A percentile compares a stretch with the other conserved stretches of the same genome.
Evolutionary conservation across 257 asterid genomes (phyloP).

Genomic region (Handroanthus guayacan): DNA sequence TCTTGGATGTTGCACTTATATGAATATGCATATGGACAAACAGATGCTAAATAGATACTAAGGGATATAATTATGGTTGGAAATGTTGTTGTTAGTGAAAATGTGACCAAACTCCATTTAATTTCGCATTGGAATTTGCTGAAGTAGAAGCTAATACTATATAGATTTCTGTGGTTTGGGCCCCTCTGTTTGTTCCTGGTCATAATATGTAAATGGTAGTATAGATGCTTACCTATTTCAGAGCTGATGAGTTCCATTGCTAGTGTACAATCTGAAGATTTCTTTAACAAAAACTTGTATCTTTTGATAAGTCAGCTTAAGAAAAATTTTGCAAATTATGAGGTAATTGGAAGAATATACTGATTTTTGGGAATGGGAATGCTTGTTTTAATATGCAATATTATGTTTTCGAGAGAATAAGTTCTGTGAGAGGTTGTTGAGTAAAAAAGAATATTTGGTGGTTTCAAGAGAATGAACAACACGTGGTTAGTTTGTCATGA

Average conservation of each 20-base stretch:
- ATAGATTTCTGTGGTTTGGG: not conserved
- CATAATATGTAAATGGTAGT: constrained; percentile 2
- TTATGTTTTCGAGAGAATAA: not conserved
- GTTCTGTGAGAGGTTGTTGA: not conserved
- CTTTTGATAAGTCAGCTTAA: not conserved
- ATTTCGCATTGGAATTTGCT: not conserved
- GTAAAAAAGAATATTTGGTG: constrained; percentile 1
- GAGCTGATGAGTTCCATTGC: constrained; percentile 13
- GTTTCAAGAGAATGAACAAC: not conserved
- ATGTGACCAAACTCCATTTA: not conserved
- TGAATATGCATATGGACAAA: not conserved
- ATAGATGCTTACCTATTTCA: not conserved
- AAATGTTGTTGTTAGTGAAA: not conserved
- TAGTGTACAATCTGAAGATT: constrained; percentile 3
- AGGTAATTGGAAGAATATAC: constrained; percentile 24
- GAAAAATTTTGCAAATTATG: not conserved
- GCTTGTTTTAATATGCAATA: not conserved
- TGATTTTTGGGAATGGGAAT: not conserved
- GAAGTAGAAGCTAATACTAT: not conserved
- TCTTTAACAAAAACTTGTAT: not conserved
- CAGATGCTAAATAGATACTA: constrained; percentile 7
- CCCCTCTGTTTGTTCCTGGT: not conserved
- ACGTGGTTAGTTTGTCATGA: not conserved
- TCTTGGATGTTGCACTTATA: not conserved
- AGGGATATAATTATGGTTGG: not conserved